Conservation (phyloP, 495 filamentous ascomycete genomes). For the Bathelium albidoporum region DNA sequence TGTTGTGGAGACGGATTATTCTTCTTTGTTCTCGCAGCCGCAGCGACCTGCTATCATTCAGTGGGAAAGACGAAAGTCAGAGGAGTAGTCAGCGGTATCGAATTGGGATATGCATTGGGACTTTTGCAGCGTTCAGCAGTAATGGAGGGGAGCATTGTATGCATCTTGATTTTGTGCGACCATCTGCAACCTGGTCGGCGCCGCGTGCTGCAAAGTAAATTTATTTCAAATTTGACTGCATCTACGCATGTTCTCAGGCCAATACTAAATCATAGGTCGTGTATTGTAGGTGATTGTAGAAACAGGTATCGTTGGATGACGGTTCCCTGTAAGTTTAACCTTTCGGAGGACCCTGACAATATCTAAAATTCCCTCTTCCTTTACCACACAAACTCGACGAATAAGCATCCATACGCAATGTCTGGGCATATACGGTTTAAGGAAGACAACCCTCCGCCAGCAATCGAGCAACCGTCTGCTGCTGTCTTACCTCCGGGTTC, state of each 20-base stretch:
- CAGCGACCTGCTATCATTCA: conserved; percentile 21
- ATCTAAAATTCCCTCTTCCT: too few relatives aligned
- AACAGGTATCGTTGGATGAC: too few relatives aligned
- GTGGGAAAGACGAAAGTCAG: conserved; percentile 21
- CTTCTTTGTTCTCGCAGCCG: conserved; percentile 22
- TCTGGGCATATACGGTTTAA: neutral
- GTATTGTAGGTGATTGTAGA: too few relatives aligned
- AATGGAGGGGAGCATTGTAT: neutral
- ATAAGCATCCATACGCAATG: neutral
- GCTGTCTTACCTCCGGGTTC: neutral
- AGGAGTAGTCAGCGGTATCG: neutral
- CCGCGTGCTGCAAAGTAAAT: neutral
- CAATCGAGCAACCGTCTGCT: neutral
- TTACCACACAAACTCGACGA: neutral
- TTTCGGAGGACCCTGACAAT: too few relatives aligned
- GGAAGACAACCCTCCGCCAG: neutral
- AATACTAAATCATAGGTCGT: too few relatives aligned
- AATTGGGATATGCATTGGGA: neutral
- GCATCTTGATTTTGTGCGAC: neutral
- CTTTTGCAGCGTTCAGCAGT: neutral
- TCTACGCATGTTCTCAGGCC: too few relatives aligned
- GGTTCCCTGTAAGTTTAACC: too few relatives aligned
- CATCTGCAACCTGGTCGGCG: neutral
- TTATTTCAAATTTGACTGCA: too few relatives aligned
- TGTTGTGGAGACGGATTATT: conserved; percentile 79